Evolutionary conservation across 106 monocot species (phyloP).

Genomic region (Dendrobium catenatum): DNA sequence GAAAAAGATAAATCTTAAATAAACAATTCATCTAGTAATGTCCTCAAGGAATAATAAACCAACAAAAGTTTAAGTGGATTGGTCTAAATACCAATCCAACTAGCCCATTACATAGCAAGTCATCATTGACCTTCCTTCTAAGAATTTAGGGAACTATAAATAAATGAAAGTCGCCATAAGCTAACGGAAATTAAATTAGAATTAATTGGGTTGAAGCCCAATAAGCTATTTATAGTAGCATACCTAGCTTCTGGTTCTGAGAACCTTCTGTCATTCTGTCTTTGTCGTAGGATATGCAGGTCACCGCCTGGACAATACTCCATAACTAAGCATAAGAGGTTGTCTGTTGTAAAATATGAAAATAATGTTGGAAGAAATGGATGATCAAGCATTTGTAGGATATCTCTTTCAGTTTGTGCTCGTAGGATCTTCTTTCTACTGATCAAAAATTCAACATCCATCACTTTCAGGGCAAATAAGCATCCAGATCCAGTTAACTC

Average conservation of each 20-base stretch:
- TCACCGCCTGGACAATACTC: constrained; percentile 94
- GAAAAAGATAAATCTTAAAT: neutral
- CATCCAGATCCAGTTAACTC: constrained; percentile 59
- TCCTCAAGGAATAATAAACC: neutral
- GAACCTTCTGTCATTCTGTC: constrained; percentile 58
- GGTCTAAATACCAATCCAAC: no score
- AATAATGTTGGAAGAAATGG: constrained; percentile 81
- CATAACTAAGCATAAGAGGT: constrained; percentile 83
- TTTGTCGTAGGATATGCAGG: constrained; percentile 78
- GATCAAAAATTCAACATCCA: constrained; percentile 76
- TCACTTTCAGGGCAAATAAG: constrained; percentile 82
- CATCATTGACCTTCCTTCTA: neutral
- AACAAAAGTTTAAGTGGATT: neutral
- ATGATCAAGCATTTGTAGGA: constrained; percentile 85
- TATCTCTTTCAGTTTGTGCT: constrained; percentile 85
- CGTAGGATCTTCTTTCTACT: constrained; percentile 77
- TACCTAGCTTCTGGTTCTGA: constrained; percentile 81
- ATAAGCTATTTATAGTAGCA: constrained; percentile 8
- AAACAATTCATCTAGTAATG: neutral
- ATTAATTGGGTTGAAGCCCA: neutral
- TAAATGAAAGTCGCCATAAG: neutral
- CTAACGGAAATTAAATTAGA: neutral
- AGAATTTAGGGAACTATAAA: neutral
- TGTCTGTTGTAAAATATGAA: constrained; percentile 70
- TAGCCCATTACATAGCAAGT: neutral